Evolutionary conservation across 1,284 basidiomycete genomes (phyloP).

Genomic region (Phlebopus sp.): DNA sequence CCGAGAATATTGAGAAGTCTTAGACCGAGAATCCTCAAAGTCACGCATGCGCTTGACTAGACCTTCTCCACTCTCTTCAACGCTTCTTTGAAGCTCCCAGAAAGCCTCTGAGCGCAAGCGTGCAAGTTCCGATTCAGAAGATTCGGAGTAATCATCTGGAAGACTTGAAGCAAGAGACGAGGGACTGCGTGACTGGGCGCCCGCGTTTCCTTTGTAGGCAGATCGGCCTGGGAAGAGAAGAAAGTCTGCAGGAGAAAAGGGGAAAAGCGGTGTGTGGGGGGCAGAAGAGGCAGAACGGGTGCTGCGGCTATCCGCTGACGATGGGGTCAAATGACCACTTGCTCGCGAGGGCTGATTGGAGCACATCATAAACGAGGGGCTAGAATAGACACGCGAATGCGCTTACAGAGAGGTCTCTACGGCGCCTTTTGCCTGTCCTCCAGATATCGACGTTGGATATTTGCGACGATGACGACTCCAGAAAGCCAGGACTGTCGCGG

Average conservation of each 20-base stretch:
- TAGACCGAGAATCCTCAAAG: constrained; percentile 53
- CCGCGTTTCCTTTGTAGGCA: constrained; percentile 18
- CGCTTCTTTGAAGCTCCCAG: constrained; percentile 57
- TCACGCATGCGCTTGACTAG: constrained; percentile 72
- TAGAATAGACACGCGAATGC: constrained; percentile 15
- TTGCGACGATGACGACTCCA: constrained; percentile 37
- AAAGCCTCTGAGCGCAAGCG: constrained; percentile 60
- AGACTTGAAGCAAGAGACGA: constrained; percentile 15
- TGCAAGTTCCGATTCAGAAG: constrained; percentile 37
- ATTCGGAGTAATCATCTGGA: constrained; percentile 15
- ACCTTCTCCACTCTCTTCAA: constrained; percentile 61
- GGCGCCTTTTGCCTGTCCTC: constrained; percentile 51
- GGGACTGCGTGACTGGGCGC: constrained; percentile 21
- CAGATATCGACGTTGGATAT: constrained; percentile 53
- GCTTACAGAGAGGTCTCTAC: constrained; percentile 44
- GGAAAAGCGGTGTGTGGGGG: constrained; percentile 39
- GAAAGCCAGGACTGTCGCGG: constrained; percentile 33
- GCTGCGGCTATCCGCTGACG: constrained; percentile 29
- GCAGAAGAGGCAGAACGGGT: constrained; percentile 25
- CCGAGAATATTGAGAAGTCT: constrained; percentile 35
- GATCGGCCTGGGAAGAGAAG: constrained; percentile 43
- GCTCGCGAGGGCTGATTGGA: constrained; percentile 15
- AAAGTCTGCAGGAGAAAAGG: constrained; percentile 60
- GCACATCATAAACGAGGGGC: not conserved
- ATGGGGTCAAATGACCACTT: constrained; percentile 29